A percentile compares a stretch with the other conserved stretches of the same genome.
phyloP scores from a whole-genome alignment of 441 rosid genomes.

The Pelargonium hybrid region DNA sequence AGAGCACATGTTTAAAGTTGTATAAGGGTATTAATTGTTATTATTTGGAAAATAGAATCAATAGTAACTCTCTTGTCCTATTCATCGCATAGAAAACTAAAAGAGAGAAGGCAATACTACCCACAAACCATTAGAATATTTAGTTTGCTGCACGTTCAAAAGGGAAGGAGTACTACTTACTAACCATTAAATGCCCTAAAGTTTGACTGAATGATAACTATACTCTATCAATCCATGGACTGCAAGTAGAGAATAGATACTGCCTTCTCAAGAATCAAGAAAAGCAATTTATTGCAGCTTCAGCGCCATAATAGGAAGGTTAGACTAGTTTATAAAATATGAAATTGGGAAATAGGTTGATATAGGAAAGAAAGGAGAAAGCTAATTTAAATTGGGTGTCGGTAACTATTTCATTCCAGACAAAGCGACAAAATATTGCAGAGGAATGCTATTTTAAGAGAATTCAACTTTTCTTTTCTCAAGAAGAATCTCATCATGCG shows the following conservation, averaged over 20 bases:
- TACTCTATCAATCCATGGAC: not conserved
- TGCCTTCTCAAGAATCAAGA: not conserved
- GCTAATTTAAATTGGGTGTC: too few species aligned
- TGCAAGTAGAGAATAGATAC: not conserved
- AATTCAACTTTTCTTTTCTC: not conserved
- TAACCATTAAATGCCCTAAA: not conserved
- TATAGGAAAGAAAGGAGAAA: too few species aligned
- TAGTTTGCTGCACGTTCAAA: not conserved
- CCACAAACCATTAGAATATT: not conserved
- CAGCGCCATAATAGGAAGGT: not conserved
- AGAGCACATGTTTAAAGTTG: not conserved
- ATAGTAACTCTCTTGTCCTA: not conserved
- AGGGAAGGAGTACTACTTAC: not conserved
- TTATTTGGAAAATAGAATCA: not conserved
- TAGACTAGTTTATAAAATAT: not conserved
- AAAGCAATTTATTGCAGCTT: not conserved
- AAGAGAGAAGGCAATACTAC: not conserved
- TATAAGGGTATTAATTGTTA: not conserved
- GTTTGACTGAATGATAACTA: not conserved
- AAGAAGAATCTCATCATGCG: not conserved
- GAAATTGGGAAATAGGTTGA: not conserved
- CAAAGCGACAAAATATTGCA: not conserved
- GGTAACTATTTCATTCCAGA: too few species aligned
- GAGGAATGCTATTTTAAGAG: not conserved
- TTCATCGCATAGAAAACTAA: not conserved